phyloP scores from a whole-genome alignment of 306 rosid species.

The Neltuma alba region DNA sequence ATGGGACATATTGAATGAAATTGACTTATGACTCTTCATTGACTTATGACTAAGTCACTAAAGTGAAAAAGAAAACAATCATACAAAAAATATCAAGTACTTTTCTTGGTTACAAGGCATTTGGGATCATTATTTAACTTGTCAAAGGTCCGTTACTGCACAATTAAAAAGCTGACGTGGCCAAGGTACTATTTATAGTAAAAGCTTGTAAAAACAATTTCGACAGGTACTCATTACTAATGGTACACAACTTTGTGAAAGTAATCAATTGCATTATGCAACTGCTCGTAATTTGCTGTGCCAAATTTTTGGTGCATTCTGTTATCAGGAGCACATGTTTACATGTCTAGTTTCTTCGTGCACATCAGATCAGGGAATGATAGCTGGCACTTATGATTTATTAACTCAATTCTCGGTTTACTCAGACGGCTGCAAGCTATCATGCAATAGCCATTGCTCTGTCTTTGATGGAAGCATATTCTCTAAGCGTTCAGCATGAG shows the following conservation, averaged over 20 bases:
- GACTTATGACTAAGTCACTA: constrained; percentile 1
- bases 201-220: neutral
- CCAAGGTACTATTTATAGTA: neutral
- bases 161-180: neutral
- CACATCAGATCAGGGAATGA: constrained; percentile 9
- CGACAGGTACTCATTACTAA: constrained; percentile 8
- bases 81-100: neutral
- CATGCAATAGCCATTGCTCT: constrained; percentile 99
- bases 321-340: neutral
- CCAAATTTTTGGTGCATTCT: constrained; percentile 13
- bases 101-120: constrained; percentile 5
- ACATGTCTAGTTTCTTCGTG: constrained; percentile 23
- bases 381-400: constrained; percentile 19
- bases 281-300: neutral
- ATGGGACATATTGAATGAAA: neutral
- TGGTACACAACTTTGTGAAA: constrained; percentile 3
- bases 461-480: constrained; percentile 98
- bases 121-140: neutral
- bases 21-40: neutral
- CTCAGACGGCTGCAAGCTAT: constrained; percentile 98
- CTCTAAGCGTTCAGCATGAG: constrained; percentile 94
- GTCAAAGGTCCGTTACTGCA: neutral
- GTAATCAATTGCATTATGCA: constrained; percentile 13
- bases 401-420: constrained; percentile 31
- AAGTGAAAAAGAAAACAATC: constrained; percentile 7